phyloP scores from a whole-genome alignment of 2,329 filamentous ascomycete species.

The Calonectria pseudoreteaudii region DNA sequence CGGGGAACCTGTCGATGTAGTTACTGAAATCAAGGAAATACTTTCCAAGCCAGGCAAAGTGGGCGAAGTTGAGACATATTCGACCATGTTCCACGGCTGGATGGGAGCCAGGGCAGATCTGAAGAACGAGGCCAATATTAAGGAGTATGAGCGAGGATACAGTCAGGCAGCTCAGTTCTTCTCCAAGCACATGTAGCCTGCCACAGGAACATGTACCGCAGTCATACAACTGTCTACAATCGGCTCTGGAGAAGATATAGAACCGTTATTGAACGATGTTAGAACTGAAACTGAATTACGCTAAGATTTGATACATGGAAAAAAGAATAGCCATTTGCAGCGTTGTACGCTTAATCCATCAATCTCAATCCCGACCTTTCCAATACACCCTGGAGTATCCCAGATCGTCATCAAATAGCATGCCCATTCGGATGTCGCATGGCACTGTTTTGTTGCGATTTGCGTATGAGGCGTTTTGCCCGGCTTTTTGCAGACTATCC shows the following conservation, averaged over 20 bases:
- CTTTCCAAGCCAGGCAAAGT: slow-evolving; percentile 49
- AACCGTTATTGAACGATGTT: not conserved
- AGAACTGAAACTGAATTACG: not conserved
- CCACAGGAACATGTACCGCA: not conserved
- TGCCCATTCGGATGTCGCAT: not conserved
- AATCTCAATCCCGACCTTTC: not conserved
- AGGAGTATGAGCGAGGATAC: slow-evolving; percentile 63
- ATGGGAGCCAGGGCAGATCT: slow-evolving; percentile 66
- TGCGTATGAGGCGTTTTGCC: not conserved
- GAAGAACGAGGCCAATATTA: slow-evolving; percentile 55
- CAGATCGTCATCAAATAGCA: not conserved
- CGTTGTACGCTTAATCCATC: not conserved
- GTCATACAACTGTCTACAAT: not conserved
- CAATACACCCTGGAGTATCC: not conserved
- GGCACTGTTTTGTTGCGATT: not conserved
- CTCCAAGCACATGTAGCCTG: slow-evolving; percentile 51
- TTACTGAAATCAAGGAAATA: slow-evolving; percentile 57
- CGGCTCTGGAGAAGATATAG: not conserved
- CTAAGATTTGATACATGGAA: not conserved
- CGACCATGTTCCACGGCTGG: slow-evolving; percentile 67
- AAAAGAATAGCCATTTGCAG: not conserved
- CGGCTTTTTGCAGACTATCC: not conserved
- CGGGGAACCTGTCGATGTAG: slow-evolving; percentile 58
- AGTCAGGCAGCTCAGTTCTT: slow-evolving; percentile 58
- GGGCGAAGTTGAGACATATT: slow-evolving; percentile 61